Evolutionary conservation across 345 rosid genomes (phyloP).

Genomic region (Nasturtium officinale): DNA sequence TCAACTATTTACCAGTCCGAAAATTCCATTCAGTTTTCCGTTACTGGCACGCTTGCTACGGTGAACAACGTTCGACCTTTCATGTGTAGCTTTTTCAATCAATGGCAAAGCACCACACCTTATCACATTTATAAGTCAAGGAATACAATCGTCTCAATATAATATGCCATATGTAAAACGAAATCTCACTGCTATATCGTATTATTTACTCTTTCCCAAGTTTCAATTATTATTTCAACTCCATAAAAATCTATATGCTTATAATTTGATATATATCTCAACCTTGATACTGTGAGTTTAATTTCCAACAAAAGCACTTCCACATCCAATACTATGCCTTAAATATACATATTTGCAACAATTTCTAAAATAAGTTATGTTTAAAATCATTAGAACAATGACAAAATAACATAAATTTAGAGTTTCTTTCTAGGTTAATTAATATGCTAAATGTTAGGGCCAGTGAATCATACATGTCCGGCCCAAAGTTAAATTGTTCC

Average conservation of each 20-base stretch:
- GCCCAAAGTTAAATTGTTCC: constrained; percentile 12
- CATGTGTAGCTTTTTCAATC: background rate
- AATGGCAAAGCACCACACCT: background rate
- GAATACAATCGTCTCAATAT: background rate
- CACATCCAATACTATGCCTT: background rate
- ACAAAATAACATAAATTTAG: background rate
- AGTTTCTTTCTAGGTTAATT: background rate
- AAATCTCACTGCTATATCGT: no score
- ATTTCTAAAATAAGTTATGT: no score
- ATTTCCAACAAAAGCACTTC: background rate
- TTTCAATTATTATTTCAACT: no score
- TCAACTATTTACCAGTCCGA: no score
- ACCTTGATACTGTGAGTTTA: background rate
- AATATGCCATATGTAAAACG: no score
- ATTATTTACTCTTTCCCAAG: no score
- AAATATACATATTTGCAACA: no score
- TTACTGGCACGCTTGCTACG: no score
- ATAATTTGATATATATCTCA: background rate
- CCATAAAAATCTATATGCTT: no score
- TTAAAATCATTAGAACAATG: background rate
- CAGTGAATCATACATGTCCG: background rate
- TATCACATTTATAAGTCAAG: background rate
- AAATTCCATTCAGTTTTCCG: no score
- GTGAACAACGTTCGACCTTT: no score
- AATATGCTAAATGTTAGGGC: constrained; percentile 3